A percentile compares a stretch with the other conserved stretches of the same genome.
phyloP scores from a whole-genome alignment of 192 early-diverging fungal genomes.

The Backusella luteola region DNA sequence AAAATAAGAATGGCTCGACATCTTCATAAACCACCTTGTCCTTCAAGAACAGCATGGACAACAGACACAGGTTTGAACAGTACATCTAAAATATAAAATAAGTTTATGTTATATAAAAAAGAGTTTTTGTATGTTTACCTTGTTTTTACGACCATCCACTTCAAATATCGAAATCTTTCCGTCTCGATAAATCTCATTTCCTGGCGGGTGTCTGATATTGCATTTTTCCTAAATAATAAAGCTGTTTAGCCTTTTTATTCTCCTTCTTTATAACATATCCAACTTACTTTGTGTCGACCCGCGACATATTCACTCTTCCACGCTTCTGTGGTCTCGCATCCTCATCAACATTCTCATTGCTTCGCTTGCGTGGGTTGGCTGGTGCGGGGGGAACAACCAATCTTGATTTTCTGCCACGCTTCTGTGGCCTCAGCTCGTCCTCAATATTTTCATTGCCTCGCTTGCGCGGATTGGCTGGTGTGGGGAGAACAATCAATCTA shows the following conservation, averaged over 20 bases:
- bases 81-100: slow-evolving; percentile 59
- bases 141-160: slow-evolving; percentile 84
- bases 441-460: too few relatives aligned
- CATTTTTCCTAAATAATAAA: slow-evolving; percentile 62
- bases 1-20: slow-evolving; percentile 97
- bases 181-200: slow-evolving; percentile 97
- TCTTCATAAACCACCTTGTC: slow-evolving; percentile 98
- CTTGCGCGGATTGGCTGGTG: too few relatives aligned
- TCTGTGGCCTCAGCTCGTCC: slow-evolving; percentile 9
- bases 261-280: neutral
- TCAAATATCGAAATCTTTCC: slow-evolving; percentile 94
- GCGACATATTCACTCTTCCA: slow-evolving; percentile 81
- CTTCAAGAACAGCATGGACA: slow-evolving; percentile 96
- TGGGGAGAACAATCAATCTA: too few relatives aligned
- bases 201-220: slow-evolving; percentile 82
- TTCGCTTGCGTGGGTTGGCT: too few relatives aligned
- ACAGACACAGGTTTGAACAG: slow-evolving; percentile 94
- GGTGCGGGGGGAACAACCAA: too few relatives aligned
- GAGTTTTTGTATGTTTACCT: too few relatives aligned
- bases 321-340: too few relatives aligned
- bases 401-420: slow-evolving; percentile 19
- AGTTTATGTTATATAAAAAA: too few relatives aligned
- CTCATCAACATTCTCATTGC: too few relatives aligned
- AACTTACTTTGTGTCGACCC: slow-evolving; percentile 67
- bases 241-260: neutral